Evolutionary conservation across 768 basidiomycete species (phyloP).

Genomic region (Myochromella boudieri): DNA sequence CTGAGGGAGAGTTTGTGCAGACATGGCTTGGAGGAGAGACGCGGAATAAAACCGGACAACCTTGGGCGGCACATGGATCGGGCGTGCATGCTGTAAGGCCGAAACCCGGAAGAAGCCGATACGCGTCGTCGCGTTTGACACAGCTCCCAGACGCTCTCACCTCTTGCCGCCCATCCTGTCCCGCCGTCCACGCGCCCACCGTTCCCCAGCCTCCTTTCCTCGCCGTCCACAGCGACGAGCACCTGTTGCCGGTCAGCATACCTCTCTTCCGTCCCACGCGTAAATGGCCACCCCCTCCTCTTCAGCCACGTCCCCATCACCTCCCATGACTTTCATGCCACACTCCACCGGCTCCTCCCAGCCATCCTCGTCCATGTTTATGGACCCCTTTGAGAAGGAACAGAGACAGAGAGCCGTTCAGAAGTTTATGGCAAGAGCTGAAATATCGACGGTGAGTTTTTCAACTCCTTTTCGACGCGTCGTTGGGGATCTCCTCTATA

Average conservation of each 20-base stretch:
- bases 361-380: conserved; percentile 28
- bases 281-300: conserved; percentile 80
- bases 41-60: conserved; percentile 18
- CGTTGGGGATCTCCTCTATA: conserved; percentile 26
- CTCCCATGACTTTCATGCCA: conserved; percentile 63
- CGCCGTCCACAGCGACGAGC: conserved; percentile 31
- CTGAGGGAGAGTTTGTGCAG: neutral
- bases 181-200: conserved; percentile 33
- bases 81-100: conserved; percentile 29
- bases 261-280: conserved; percentile 29
- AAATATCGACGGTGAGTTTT: conserved; percentile 73
- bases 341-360: conserved; percentile 41
- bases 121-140: conserved; percentile 55
- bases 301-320: conserved; percentile 81
- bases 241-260: conserved; percentile 20
- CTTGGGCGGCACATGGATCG: conserved; percentile 28
- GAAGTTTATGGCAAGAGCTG: conserved; percentile 77
- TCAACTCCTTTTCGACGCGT: conserved; percentile 49
- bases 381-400: conserved; percentile 52
- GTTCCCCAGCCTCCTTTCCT: conserved; percentile 34
- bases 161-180: conserved; percentile 23
- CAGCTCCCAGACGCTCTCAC: conserved; percentile 33
- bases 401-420: conserved; percentile 66
- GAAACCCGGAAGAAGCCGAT: conserved; percentile 50
- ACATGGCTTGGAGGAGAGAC: neutral